Evolutionary conservation across 2,329 filamentous ascomycete genomes (phyloP).

Genomic region (Falciphora oryzae): DNA sequence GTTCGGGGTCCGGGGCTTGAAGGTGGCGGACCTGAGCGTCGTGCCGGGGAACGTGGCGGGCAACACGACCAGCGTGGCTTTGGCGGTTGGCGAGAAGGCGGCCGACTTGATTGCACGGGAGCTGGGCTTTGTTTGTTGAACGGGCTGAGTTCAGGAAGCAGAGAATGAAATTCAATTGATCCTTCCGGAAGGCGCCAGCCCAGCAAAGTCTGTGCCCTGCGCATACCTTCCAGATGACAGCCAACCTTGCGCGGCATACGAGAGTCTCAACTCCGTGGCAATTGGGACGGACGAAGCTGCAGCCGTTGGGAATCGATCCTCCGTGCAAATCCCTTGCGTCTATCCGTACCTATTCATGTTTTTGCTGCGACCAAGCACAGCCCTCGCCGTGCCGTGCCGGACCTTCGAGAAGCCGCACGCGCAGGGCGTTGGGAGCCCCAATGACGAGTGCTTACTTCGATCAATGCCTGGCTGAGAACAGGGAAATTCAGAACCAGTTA

Average conservation of each 20-base stretch:
- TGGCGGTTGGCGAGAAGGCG: constrained; percentile 42
- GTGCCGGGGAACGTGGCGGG: constrained; percentile 30
- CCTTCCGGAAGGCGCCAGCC: background rate
- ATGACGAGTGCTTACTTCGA: too few species aligned
- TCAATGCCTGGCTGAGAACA: too few species aligned
- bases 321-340: background rate
- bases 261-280: too few species aligned
- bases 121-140: background rate
- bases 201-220: background rate
- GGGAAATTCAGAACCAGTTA: too few species aligned
- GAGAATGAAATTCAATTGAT: background rate
- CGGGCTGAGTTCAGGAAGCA: background rate
- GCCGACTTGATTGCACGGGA: constrained; percentile 30
- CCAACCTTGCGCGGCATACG: background rate
- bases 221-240: background rate
- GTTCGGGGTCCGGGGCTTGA: constrained; percentile 33
- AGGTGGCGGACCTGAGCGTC: constrained; percentile 31
- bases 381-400: too few species aligned
- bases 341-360: background rate
- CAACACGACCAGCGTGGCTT: constrained; percentile 44
- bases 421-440: too few species aligned
- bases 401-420: too few species aligned
- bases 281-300: background rate
- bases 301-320: too few species aligned
- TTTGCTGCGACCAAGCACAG: too few species aligned